These are phyloP conservation scores for Yarrowia osloensis DNA, from an alignment of 805 yeast genomes.

Conservation along the genomic window DNA sequence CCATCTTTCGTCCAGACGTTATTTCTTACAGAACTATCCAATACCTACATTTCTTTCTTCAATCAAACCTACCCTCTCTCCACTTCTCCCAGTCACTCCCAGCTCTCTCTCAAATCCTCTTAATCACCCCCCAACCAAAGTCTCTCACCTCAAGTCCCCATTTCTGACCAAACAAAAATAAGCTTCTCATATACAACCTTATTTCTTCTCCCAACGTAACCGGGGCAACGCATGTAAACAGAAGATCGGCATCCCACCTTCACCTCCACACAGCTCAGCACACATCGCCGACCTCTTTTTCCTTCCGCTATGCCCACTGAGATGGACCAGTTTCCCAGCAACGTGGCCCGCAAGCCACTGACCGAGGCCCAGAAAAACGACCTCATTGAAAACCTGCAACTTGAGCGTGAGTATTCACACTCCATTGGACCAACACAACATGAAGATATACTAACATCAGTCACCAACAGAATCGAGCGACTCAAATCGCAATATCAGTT, in stretches of 20 bases:
- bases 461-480: conserved; percentile 42
- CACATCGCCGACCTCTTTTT: background rate
- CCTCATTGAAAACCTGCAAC: conserved; percentile 32
- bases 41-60: no score
- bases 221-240: conserved; percentile 22
- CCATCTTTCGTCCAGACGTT: no score
- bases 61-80: no score
- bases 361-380: conserved; percentile 32
- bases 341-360: conserved; percentile 24
- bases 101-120: no score
- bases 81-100: no score
- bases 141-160: background rate
- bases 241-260: background rate
- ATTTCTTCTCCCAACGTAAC: background rate
- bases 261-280: background rate
- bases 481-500: conserved; percentile 39
- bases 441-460: conserved; percentile 10
- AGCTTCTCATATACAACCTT: background rate
- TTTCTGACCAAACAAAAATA: background rate
- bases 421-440: background rate
- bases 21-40: no score
- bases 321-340: conserved; percentile 23
- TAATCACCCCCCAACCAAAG: no score
- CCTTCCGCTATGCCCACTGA: background rate
- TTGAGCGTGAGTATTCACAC: conserved; percentile 34